phyloP scores from a whole-genome alignment of 192 early-diverging fungal species.

The Endogone sp. region DNA sequence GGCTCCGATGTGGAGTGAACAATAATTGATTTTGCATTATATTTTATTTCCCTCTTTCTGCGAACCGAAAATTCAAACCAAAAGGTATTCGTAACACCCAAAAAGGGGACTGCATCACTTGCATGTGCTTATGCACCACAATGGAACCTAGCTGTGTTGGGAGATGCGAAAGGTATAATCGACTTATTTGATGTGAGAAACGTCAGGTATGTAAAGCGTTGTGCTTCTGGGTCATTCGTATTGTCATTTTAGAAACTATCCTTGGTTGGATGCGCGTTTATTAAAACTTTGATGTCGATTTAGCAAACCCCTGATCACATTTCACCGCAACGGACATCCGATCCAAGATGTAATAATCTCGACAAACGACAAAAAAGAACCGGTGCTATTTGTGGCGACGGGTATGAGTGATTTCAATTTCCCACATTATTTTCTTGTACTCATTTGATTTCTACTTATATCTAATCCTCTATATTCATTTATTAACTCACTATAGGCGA shows the following conservation, averaged over 20 bases:
- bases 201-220: slow-evolving; percentile 24
- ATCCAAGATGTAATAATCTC: background rate
- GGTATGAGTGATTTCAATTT: background rate
- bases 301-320: background rate
- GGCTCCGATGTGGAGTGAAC: too few relatives aligned
- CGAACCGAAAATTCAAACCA: too few relatives aligned
- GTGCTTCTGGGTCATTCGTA: too few relatives aligned
- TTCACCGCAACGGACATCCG: background rate
- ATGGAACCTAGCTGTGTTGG: slow-evolving; percentile 27
- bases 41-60: too few relatives aligned
- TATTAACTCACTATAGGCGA: too few relatives aligned
- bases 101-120: slow-evolving; percentile 19
- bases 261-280: too few relatives aligned
- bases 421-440: too few relatives aligned
- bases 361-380: background rate
- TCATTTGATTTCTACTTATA: too few relatives aligned
- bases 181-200: slow-evolving; percentile 39
- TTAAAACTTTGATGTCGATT: too few relatives aligned
- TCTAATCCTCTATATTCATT: too few relatives aligned
- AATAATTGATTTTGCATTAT: too few relatives aligned
- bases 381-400: background rate
- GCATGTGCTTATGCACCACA: slow-evolving; percentile 32
- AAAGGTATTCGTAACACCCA: slow-evolving; percentile 38
- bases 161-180: slow-evolving; percentile 42
- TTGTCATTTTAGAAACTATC: background rate